These are phyloP conservation scores for Leptosphaerulina australis DNA, from an alignment of 2,329 filamentous ascomycete genomes.

Conservation along the genomic window DNA sequence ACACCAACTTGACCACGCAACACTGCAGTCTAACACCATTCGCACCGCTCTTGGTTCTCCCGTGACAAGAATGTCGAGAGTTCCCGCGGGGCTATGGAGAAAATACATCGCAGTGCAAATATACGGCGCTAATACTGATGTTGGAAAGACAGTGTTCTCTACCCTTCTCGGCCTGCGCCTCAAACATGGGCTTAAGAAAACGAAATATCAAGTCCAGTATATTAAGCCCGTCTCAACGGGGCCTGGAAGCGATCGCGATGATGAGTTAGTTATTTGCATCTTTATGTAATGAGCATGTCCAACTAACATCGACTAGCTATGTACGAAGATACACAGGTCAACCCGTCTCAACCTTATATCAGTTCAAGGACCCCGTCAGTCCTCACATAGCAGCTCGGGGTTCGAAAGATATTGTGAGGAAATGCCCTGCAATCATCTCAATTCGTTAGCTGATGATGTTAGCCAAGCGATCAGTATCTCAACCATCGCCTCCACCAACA, in stretches of 20 bases:
- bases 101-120: constrained; percentile 73
- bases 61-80: constrained; percentile 47
- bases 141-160: constrained; percentile 83
- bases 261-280: constrained; percentile 57
- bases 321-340: constrained; percentile 64
- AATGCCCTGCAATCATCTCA: neutral
- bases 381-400: constrained; percentile 72
- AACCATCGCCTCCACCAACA: constrained; percentile 24
- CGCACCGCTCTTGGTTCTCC: neutral
- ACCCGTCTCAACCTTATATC: constrained; percentile 67
- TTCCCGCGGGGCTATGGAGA: constrained; percentile 69
- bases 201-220: constrained; percentile 61
- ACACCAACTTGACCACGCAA: neutral
- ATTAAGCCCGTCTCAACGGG: constrained; percentile 86
- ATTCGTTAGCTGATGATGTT: constrained; percentile 7
- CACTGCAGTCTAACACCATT: constrained; percentile 4
- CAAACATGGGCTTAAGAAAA: constrained; percentile 55
- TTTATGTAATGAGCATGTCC: neutral
- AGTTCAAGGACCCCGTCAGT: constrained; percentile 76
- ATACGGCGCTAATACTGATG: constrained; percentile 82
- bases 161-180: constrained; percentile 65
- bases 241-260: constrained; percentile 70
- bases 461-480: constrained; percentile 36
- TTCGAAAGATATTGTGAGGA: constrained; percentile 27
- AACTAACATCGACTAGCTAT: constrained; percentile 57